Evolutionary conservation across 495 filamentous ascomycete genomes (phyloP).

Genomic region (Cetradonia linearis): DNA sequence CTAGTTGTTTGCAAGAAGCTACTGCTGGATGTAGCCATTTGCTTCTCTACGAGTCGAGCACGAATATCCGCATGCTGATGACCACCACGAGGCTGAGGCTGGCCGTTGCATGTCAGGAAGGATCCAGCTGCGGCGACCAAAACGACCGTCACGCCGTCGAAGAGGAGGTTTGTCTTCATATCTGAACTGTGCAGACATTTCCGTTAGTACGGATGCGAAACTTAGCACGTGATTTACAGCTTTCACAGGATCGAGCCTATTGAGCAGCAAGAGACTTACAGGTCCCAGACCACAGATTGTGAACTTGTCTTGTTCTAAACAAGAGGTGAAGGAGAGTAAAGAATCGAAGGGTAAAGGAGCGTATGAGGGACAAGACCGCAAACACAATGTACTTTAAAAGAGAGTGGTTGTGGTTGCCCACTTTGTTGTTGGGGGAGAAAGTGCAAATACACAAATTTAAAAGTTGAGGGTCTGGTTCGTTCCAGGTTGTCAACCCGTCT

Average conservation of each 20-base stretch:
- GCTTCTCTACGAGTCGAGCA: constrained; percentile 13
- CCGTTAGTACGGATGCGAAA: background rate
- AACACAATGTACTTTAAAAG: constrained; percentile 11
- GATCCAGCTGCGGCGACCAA: constrained; percentile 4
- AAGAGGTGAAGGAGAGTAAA: constrained; percentile 12
- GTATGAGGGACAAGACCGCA: background rate
- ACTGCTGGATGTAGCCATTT: constrained; percentile 15
- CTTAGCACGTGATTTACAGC: background rate
- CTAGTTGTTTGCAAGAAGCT: background rate
- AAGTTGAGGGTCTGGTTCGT: background rate
- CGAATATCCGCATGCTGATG: constrained; percentile 24
- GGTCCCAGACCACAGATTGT: constrained; percentile 4
- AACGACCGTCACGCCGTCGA: constrained; percentile 8
- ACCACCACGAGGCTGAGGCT: constrained; percentile 23
- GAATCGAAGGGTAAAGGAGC: constrained; percentile 17
- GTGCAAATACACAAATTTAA: constrained; percentile 4
- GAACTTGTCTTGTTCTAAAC: background rate
- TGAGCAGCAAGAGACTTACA: background rate
- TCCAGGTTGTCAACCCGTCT: background rate
- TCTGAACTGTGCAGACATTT: background rate
- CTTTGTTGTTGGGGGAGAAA: constrained; percentile 4
- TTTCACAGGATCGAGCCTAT: background rate
- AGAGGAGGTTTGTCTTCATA: constrained; percentile 16
- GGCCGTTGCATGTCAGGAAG: constrained; percentile 7
- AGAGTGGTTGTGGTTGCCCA: constrained; percentile 19